Evolutionary conservation across 2,329 filamentous ascomycete species (phyloP).

Genomic region (Mycosphaerelloides madeirae): DNA sequence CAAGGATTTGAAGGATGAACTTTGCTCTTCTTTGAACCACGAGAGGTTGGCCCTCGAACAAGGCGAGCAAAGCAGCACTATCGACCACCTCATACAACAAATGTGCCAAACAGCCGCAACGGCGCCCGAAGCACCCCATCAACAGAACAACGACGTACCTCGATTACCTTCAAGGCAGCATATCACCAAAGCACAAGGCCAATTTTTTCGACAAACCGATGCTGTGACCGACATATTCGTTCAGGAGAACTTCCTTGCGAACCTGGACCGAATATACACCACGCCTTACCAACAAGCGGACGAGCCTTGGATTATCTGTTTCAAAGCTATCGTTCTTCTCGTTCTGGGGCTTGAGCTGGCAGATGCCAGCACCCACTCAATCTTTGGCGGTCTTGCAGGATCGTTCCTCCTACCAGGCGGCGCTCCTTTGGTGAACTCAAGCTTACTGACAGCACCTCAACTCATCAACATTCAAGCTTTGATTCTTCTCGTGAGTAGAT

Average conservation of each 20-base stretch:
- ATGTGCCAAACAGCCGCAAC: not conserved
- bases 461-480: slow-evolving; percentile 9
- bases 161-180: not conserved
- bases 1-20: not conserved
- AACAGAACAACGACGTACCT: not conserved
- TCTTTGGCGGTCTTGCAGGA: not conserved
- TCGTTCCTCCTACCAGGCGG: not conserved
- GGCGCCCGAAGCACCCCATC: too few species aligned
- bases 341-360: not conserved
- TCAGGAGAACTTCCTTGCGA: not conserved
- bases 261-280: slow-evolving; percentile 5
- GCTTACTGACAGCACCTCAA: slow-evolving; percentile 2
- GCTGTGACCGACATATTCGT: slow-evolving; percentile 4
- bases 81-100: not conserved
- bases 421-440: not conserved
- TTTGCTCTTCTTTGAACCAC: not conserved
- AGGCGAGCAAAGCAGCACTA: not conserved
- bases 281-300: not conserved
- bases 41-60: not conserved
- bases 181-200: not conserved
- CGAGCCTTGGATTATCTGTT: slow-evolving; percentile 4
- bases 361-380: not conserved
- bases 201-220: slow-evolving; percentile 3
- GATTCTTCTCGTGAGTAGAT: slow-evolving; percentile 7
- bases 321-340: slow-evolving; percentile 5